Evolutionary conservation across 192 early-diverging fungal genomes (phyloP).

Genomic region (Dissophora globulifera): DNA sequence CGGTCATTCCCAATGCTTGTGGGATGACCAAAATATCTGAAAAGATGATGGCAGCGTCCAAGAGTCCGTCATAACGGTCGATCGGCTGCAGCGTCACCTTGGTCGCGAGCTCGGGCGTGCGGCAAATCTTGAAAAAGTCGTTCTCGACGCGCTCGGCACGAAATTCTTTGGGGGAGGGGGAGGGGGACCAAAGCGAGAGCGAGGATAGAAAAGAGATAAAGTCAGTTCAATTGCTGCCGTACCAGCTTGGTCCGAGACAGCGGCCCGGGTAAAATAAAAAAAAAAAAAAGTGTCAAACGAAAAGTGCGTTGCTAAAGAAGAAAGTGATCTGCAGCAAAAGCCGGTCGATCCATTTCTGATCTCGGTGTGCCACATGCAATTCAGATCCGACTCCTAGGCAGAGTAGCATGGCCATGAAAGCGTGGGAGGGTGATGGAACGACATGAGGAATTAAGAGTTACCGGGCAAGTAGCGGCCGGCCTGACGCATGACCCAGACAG

Average conservation of each 20-base stretch:
- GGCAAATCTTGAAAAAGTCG: constrained; percentile 97
- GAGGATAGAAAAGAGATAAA: constrained; percentile 5
- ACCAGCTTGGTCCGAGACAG: too few relatives aligned
- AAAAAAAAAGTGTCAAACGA: too few relatives aligned
- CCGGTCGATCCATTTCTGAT: too few relatives aligned
- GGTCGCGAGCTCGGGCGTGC: constrained; percentile 91
- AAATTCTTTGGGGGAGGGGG: constrained; percentile 73
- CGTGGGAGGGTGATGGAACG: not conserved
- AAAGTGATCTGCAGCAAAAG: too few relatives aligned
- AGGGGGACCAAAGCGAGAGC: not conserved
- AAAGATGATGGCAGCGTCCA: constrained; percentile 98
- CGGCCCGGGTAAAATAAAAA: too few relatives aligned
- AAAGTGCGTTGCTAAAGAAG: too few relatives aligned
- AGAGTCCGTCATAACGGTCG: constrained; percentile 86
- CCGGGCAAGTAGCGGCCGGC: constrained; percentile 96
- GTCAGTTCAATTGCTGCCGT: too few relatives aligned
- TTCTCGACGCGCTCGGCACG: constrained; percentile 81
- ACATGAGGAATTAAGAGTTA: too few relatives aligned
- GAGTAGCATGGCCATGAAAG: not conserved
- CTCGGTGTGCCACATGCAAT: too few relatives aligned
- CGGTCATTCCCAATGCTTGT: constrained; percentile 94
- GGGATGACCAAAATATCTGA: constrained; percentile 98
- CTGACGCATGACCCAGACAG: constrained; percentile 99
- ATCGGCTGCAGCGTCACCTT: constrained; percentile 98
- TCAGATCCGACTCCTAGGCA: too few relatives aligned